A percentile compares a stretch with the other conserved stretches of the same genome.
Conservation (phyloP, 495 filamentous ascomycete species). For the Pyrenopolyporus hunteri region DNA sequence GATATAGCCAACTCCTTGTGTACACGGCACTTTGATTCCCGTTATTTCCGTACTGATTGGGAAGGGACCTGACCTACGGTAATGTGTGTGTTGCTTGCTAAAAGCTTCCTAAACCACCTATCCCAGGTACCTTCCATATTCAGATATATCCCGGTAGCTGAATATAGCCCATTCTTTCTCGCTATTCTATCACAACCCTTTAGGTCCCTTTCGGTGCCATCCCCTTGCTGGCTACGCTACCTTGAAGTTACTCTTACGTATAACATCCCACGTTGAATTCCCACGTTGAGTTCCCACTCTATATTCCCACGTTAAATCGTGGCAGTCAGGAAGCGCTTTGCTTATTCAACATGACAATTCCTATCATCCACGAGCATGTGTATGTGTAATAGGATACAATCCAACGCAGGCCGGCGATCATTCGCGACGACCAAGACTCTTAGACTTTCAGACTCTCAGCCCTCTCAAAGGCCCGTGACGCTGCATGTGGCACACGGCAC, state of each 20-base stretch:
- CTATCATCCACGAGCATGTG: not conserved
- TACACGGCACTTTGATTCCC: slow-evolving; percentile 27
- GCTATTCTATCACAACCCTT: too few species aligned
- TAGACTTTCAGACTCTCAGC: too few species aligned
- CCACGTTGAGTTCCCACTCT: too few species aligned
- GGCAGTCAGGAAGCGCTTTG: not conserved
- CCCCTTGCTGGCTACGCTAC: too few species aligned
- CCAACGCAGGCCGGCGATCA: not conserved
- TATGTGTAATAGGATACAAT: not conserved
- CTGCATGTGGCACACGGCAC: too few species aligned
- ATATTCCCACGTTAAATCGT: not conserved
- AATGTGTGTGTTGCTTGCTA: too few species aligned
- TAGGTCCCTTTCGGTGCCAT: too few species aligned
- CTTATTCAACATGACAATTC: not conserved
- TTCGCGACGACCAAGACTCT: not conserved
- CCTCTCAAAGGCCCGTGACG: too few species aligned
- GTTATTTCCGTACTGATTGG: slow-evolving; percentile 24
- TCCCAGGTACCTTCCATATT: slow-evolving; percentile 28
- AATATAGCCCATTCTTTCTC: slow-evolving; percentile 10
- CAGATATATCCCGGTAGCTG: slow-evolving; percentile 20
- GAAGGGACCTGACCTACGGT: slow-evolving; percentile 26
- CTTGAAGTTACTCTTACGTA: too few species aligned
- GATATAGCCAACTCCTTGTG: slow-evolving; percentile 20
- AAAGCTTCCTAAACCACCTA: slow-evolving; percentile 6
- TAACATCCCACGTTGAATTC: too few species aligned